phyloP scores from a whole-genome alignment of 495 filamentous ascomycete species.

The Aspergillus bertholletiae region DNA sequence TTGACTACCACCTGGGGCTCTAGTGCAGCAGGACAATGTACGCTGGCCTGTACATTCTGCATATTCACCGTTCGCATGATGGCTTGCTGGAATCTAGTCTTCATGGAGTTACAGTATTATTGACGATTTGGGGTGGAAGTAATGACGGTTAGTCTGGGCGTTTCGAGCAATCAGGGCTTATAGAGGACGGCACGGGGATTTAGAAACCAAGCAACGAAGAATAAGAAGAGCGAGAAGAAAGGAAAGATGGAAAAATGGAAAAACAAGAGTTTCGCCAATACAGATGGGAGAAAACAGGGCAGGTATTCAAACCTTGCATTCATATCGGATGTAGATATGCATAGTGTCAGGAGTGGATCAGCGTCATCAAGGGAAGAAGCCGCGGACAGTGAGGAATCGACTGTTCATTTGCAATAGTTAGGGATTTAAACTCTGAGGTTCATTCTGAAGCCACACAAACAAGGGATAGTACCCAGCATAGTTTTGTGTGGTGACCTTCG shows the following conservation, averaged over 20 bases:
- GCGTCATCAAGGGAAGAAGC: constrained; percentile 5
- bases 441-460: constrained; percentile 7
- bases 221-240: not conserved
- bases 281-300: no score
- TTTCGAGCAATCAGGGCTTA: not conserved
- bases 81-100: constrained; percentile 20
- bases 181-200: not conserved
- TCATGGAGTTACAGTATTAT: constrained; percentile 11
- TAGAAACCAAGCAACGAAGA: not conserved
- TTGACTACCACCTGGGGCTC: constrained; percentile 9
- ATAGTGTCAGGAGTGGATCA: constrained; percentile 9
- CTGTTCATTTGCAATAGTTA: not conserved
- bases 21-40: constrained; percentile 14
- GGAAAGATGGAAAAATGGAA: not conserved
- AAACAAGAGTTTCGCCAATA: no score
- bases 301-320: constrained; percentile 14
- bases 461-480: not conserved
- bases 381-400: not conserved
- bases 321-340: constrained; percentile 8
- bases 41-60: constrained; percentile 15
- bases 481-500: no score
- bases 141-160: constrained; percentile 2
- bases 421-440: constrained; percentile 3
- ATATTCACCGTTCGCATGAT: constrained; percentile 20
- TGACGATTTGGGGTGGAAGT: constrained; percentile 4